Evolutionary conservation across 305 asterid species (phyloP), one percentile per base, ranked within the genome.

Genomic region (Fraxinus baroniana): DNA sequence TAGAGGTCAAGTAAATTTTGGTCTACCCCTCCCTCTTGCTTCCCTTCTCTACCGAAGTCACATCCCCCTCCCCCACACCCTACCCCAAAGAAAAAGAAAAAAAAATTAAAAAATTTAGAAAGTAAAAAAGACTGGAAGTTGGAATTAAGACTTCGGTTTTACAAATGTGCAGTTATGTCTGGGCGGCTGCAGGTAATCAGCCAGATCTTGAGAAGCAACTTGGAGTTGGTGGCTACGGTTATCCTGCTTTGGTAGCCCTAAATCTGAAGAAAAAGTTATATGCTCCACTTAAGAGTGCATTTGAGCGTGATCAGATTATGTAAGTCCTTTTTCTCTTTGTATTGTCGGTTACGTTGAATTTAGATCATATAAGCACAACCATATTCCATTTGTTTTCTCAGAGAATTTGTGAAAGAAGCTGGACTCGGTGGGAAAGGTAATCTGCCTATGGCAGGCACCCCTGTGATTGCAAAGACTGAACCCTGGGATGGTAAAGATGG

Each of bases 401-500:
- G 97, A 57, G 96, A 90, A 35, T 95, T 95, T 71, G 93, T 95
- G 84, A 91, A 84, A 86, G 97, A 92, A 88, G 97, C 96, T 78
- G 97, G 93, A 81, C 89, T 79, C 2, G 98, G 98, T 7, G 98
- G 98, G 77, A 95, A 89, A 84, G 98, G 98, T 52, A 95, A 84
- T 74, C 87, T 94, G 73, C 91, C 98, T 5, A 68, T 94, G 75
- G 90, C 81, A 5, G 89, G 83, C 66, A 86, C 86, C 78, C 97
- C 99, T 1, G 88, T 26, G 62, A 90, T 95, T 33, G 85, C 80
- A 79, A 92, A 86, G 84, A 94, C 86, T 2, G 98, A 92, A 77
- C 87, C 95, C 0, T 95, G 99, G 98, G 98, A 95, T 22, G 99
- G 99, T 17, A 91, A 95, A 90, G 98, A 95, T 81, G 99, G 98